Conservation (phyloP, 768 basidiomycete species). For the Tylopilus intermedius region DNA sequence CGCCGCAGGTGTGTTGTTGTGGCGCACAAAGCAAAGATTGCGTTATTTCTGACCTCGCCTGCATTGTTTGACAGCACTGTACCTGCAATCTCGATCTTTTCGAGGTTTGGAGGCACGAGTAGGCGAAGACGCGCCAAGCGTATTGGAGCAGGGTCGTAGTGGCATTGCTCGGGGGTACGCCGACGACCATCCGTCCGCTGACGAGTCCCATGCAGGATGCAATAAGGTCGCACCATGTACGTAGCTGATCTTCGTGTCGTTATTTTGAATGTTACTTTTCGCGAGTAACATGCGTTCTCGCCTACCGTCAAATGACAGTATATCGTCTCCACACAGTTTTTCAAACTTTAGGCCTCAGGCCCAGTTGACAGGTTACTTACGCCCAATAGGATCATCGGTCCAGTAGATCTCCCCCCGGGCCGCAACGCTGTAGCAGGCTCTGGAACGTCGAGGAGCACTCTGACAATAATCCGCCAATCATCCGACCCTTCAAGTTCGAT, state of each 20-base stretch:
- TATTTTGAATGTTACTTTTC: neutral
- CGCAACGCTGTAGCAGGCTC: too few relatives aligned
- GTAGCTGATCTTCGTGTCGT: neutral
- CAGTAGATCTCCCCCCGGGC: too few relatives aligned
- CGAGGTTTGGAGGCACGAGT: constrained; percentile 74
- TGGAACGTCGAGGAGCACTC: too few relatives aligned
- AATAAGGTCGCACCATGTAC: neutral
- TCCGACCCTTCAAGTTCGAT: too few relatives aligned
- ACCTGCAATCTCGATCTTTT: constrained; percentile 70
- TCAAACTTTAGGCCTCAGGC: too few relatives aligned
- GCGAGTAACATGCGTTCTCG: neutral
- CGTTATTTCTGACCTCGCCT: constrained; percentile 3
- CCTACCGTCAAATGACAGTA: too few relatives aligned
- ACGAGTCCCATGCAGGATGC: neutral
- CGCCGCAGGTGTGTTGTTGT: constrained; percentile 56
- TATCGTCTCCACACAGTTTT: too few relatives aligned
- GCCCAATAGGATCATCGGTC: too few relatives aligned
- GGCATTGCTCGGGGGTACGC: constrained; percentile 88
- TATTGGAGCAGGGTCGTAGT: constrained; percentile 83
- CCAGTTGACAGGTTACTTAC: too few relatives aligned
- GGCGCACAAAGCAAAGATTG: constrained; percentile 1
- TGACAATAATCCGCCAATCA: too few relatives aligned
- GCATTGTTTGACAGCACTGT: constrained; percentile 45
- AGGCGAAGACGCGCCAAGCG: constrained; percentile 73
- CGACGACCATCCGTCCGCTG: constrained; percentile 35